Evolutionary conservation across 2,329 filamentous ascomycete species (phyloP).

Genomic region (Nemania sp.): DNA sequence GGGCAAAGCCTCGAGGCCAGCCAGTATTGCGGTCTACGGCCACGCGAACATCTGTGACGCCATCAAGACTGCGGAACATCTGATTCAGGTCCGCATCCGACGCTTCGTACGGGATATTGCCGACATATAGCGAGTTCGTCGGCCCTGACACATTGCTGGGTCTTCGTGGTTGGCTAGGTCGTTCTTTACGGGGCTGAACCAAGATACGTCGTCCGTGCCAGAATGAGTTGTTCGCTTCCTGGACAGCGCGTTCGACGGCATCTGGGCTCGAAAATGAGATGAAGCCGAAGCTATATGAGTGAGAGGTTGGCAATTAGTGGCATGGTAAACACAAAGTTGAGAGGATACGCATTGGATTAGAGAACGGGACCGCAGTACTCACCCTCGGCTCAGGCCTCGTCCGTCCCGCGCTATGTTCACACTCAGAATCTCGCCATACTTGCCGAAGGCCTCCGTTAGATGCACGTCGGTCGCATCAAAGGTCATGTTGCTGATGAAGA

Average conservation of each 20-base stretch:
- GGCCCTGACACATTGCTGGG: slow-evolving; percentile 43
- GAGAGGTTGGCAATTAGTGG: slow-evolving; percentile 27
- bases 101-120: slow-evolving; percentile 85
- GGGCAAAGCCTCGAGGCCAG: slow-evolving; percentile 80
- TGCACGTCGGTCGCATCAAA: slow-evolving; percentile 68
- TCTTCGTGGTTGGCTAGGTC: slow-evolving; percentile 32
- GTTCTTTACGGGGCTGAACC: slow-evolving; percentile 27
- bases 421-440: slow-evolving; percentile 40
- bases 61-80: slow-evolving; percentile 70
- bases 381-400: slow-evolving; percentile 41
- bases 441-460: slow-evolving; percentile 60
- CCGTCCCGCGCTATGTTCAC: slow-evolving; percentile 34
- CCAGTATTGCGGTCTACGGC: slow-evolving; percentile 81
- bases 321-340: background rate
- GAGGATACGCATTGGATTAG: background rate
- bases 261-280: slow-evolving; percentile 28
- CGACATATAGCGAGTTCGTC: slow-evolving; percentile 74
- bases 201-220: slow-evolving; percentile 42
- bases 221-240: slow-evolving; percentile 37
- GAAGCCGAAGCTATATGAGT: slow-evolving; percentile 36
- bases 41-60: slow-evolving; percentile 76
- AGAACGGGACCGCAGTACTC: slow-evolving; percentile 15
- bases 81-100: slow-evolving; percentile 80
- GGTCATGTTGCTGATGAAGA: slow-evolving; percentile 72
- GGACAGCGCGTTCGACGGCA: slow-evolving; percentile 30